Percentiles rank a stretch among this genome's conserved stretches.
Conservation (phyloP, 1,139 yeast genomes). For the Taphrina betulina region DNA sequence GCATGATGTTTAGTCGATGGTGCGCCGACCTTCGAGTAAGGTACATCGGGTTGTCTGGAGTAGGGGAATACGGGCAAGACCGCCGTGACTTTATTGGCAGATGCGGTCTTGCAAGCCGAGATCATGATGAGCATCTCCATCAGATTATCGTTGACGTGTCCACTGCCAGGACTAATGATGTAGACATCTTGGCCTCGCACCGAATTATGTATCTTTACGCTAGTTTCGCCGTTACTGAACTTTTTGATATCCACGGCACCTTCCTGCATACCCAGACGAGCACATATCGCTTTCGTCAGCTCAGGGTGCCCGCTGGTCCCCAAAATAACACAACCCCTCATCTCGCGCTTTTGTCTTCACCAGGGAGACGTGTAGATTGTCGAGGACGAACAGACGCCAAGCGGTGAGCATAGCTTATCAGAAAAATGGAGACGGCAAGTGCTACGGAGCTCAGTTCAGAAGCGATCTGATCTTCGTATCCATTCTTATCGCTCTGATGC, state of each 20-base stretch:
- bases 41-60: conserved; percentile 95
- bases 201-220: conserved; percentile 89
- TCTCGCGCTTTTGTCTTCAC: conserved; percentile 41
- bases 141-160: conserved; percentile 80
- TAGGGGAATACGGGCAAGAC: conserved; percentile 95
- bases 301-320: conserved; percentile 75
- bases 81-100: conserved; percentile 92
- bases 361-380: too few relatives aligned
- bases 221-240: conserved; percentile 72
- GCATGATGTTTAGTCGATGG: conserved; percentile 46
- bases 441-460: too few relatives aligned
- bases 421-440: too few relatives aligned
- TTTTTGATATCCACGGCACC: conserved; percentile 59
- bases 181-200: conserved; percentile 95
- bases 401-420: too few relatives aligned
- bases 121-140: conserved; percentile 87
- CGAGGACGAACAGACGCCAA: too few relatives aligned
- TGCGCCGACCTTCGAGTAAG: conserved; percentile 71
- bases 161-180: conserved; percentile 90
- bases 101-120: conserved; percentile 92
- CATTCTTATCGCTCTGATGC: too few relatives aligned
- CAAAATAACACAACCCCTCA: conserved; percentile 74
- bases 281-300: conserved; percentile 62
- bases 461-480: too few relatives aligned
- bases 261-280: conserved; percentile 60